Conservation (phyloP, 805 yeast species). For the Yarrowia yakushimensis region DNA sequence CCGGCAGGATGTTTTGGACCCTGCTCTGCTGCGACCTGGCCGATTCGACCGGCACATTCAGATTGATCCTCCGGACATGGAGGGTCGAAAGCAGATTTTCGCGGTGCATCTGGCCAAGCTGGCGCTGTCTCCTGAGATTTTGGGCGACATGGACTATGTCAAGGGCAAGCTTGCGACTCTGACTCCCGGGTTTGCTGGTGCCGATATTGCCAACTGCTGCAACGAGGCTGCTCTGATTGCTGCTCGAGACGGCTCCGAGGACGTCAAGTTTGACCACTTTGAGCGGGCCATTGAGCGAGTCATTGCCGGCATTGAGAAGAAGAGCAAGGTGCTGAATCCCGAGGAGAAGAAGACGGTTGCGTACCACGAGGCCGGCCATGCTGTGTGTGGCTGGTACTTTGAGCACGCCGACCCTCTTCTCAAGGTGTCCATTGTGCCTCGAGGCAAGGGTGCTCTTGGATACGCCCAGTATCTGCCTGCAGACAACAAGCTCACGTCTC, state of each 20-base stretch:
- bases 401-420: constrained; percentile 85
- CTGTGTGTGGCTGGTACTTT: constrained; percentile 91
- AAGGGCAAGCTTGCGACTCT: constrained; percentile 84
- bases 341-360: constrained; percentile 85
- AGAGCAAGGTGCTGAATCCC: constrained; percentile 70
- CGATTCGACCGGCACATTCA: constrained; percentile 87
- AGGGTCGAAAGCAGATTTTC: constrained; percentile 84
- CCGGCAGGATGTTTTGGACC: constrained; percentile 85
- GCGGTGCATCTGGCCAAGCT: constrained; percentile 70
- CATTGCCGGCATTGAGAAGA: constrained; percentile 89
- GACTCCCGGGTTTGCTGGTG: constrained; percentile 95
- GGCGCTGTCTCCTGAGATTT: constrained; percentile 42
- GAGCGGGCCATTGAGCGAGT: constrained; percentile 93
- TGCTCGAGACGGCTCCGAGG: constrained; percentile 66
- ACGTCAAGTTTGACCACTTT: constrained; percentile 67
- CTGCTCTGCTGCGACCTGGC: constrained; percentile 90
- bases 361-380: constrained; percentile 96
- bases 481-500: constrained; percentile 74
- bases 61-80: constrained; percentile 82
- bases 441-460: constrained; percentile 94
- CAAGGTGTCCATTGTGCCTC: constrained; percentile 90
- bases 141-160: constrained; percentile 45
- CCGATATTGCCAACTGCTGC: constrained; percentile 92
- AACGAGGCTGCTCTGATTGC: constrained; percentile 94
- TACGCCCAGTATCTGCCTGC: constrained; percentile 93